These are phyloP conservation scores for Myxozyma udenii DNA, from an alignment of 805 yeast species.

Conservation along the genomic window DNA sequence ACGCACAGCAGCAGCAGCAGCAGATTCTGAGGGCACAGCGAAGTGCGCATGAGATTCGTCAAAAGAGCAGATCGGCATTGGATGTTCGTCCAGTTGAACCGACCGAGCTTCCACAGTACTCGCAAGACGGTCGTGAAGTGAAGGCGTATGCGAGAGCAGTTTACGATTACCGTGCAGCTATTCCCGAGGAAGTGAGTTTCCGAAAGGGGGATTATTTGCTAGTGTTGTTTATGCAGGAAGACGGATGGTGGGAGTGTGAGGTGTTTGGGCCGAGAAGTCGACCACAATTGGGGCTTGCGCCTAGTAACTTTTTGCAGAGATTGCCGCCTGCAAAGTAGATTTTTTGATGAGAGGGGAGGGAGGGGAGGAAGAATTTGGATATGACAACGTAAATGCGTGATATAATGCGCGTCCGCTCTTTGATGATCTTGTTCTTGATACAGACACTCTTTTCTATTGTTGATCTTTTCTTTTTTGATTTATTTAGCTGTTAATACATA, in stretches of 20 bases:
- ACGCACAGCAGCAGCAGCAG: neutral
- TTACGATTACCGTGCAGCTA: slow-evolving; percentile 57
- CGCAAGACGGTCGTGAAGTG: slow-evolving; percentile 51
- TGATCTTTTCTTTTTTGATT: neutral
- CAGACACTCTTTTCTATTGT: neutral
- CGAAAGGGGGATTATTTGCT: slow-evolving; percentile 55
- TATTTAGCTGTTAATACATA: too few relatives aligned
- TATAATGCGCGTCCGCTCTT: neutral
- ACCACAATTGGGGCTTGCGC: slow-evolving; percentile 54
- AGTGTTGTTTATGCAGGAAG: slow-evolving; percentile 58
- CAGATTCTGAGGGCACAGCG: neutral
- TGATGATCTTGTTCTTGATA: neutral
- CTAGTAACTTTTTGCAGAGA: slow-evolving; percentile 49
- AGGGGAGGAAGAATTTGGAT: neutral
- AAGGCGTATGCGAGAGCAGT: slow-evolving; percentile 52
- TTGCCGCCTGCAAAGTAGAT: neutral
- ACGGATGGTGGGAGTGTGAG: slow-evolving; percentile 76
- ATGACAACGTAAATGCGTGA: neutral
- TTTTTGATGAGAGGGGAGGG: neutral
- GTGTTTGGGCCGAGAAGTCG: slow-evolving; percentile 42
- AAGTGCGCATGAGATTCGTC: slow-evolving; percentile 3
- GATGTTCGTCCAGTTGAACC: slow-evolving; percentile 23
- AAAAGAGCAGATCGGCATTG: slow-evolving; percentile 26
- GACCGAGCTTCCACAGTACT: slow-evolving; percentile 15
- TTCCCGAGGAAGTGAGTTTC: slow-evolving; percentile 60